Evolutionary conservation across 2,329 filamentous ascomycete genomes (phyloP).

Genomic region (Hirsutella rhossiliensis): DNA sequence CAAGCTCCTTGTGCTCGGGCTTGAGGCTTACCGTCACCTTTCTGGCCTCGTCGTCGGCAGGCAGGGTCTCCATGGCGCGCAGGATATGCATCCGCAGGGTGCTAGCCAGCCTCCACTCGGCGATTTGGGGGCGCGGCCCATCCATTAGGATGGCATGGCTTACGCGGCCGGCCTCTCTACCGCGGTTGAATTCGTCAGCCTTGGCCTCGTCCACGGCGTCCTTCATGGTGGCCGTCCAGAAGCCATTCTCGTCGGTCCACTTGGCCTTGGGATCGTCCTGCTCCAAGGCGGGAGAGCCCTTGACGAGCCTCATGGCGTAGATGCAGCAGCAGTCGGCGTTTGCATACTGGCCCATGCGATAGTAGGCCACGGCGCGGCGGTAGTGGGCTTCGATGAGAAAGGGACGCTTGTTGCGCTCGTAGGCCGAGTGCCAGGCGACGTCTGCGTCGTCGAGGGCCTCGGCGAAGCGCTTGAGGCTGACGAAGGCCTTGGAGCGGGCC

Average conservation of each 20-base stretch:
- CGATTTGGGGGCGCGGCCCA: slow-evolving; percentile 3
- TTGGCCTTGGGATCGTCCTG: slow-evolving; percentile 16
- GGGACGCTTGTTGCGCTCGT: slow-evolving; percentile 59
- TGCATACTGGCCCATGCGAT: slow-evolving; percentile 56
- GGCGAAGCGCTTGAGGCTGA: slow-evolving; percentile 47
- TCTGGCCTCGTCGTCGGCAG: slow-evolving; percentile 30
- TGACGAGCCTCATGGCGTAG: slow-evolving; percentile 34
- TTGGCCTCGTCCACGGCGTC: slow-evolving; percentile 15
- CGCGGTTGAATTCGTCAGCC: slow-evolving; percentile 18
- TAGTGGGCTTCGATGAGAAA: slow-evolving; percentile 73
- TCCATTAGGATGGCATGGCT: not conserved
- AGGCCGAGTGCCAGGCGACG: slow-evolving; percentile 47
- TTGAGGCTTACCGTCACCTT: slow-evolving; percentile 27
- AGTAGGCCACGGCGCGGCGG: slow-evolving; percentile 63
- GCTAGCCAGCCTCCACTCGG: slow-evolving; percentile 27
- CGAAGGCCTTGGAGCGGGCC: slow-evolving; percentile 67
- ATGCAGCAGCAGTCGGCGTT: slow-evolving; percentile 63
- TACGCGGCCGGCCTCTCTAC: not conserved
- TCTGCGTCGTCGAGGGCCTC: slow-evolving; percentile 61
- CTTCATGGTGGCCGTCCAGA: slow-evolving; percentile 29
- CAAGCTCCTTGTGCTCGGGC: slow-evolving; percentile 18
- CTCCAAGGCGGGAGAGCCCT: slow-evolving; percentile 17
- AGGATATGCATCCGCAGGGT: slow-evolving; percentile 37
- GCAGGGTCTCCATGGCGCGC: slow-evolving; percentile 28
- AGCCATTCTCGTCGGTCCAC: slow-evolving; percentile 30